A percentile compares a stretch with the other conserved stretches of the same genome.
phyloP scores from a whole-genome alignment of 805 yeast genomes.

The Wickerhamomyces sydowiorum region DNA sequence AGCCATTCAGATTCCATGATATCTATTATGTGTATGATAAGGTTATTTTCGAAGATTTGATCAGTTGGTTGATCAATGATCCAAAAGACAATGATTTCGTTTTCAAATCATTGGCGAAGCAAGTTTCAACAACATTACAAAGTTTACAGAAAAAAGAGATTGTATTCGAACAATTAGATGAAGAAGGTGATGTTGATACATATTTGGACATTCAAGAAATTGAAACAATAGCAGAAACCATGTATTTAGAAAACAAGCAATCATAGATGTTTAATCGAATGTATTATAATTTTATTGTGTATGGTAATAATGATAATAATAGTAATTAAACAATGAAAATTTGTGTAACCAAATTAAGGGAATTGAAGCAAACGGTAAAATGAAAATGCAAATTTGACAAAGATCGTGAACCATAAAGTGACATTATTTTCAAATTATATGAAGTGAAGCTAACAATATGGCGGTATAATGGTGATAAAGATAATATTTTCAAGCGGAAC shows the following conservation, averaged over 20 bases:
- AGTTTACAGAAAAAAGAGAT: constrained; percentile 38
- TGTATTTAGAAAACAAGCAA: constrained; percentile 23
- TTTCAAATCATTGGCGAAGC: constrained; percentile 61
- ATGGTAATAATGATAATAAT: no score
- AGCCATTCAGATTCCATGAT: constrained; percentile 77
- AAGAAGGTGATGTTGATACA: constrained; percentile 32
- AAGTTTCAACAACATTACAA: constrained; percentile 40
- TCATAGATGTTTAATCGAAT: no score
- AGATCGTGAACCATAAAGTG: no score
- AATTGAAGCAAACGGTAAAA: no score
- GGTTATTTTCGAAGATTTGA: constrained; percentile 69
- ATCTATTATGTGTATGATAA: constrained; percentile 79
- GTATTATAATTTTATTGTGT: no score
- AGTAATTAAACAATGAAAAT: no score
- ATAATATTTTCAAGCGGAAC: constrained; percentile 13
- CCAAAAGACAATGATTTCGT: constrained; percentile 50
- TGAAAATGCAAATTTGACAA: no score
- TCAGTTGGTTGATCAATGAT: constrained; percentile 65
- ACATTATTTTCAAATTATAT: no score
- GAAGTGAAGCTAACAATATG: no score
- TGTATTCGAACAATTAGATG: constrained; percentile 47
- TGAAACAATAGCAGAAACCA: constrained; percentile 51
- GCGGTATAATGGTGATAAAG: not conserved
- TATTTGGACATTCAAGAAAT: constrained; percentile 48
- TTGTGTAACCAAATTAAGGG: no score